Conservation (phyloP, 1,139 yeast genomes). For the Spathaspora jeffriesii region DNA sequence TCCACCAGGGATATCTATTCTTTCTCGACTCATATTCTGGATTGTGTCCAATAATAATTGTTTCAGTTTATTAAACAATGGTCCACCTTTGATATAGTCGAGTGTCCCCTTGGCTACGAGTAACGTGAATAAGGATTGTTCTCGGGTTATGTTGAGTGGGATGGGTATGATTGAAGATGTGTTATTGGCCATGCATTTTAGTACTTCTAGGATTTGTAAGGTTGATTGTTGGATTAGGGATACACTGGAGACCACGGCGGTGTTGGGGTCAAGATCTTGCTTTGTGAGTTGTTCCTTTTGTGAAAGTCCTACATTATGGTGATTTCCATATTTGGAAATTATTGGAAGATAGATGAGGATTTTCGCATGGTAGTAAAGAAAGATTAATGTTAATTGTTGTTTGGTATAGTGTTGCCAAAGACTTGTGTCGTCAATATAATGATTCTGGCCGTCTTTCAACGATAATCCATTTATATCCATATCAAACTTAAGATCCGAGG, state of each 20-base stretch:
- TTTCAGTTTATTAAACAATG: slow-evolving; percentile 70
- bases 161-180: slow-evolving; percentile 54
- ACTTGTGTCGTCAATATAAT: slow-evolving; percentile 13
- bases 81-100: slow-evolving; percentile 85
- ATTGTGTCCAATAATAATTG: slow-evolving; percentile 51
- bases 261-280: slow-evolving; percentile 21
- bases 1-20: slow-evolving; percentile 58
- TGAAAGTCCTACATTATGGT: slow-evolving; percentile 46
- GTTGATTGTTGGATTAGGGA: slow-evolving; percentile 79
- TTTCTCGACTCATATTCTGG: slow-evolving; percentile 48
- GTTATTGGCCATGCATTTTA: slow-evolving; percentile 46
- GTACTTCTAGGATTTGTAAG: slow-evolving; percentile 60
- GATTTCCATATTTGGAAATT: slow-evolving; percentile 48
- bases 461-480: slow-evolving; percentile 64
- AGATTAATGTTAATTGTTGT: slow-evolving; percentile 60
- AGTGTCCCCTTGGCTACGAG: slow-evolving; percentile 78
- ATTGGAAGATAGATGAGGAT: slow-evolving; percentile 80
- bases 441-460: slow-evolving; percentile 37
- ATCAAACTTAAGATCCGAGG: slow-evolving; percentile 62
- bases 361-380: slow-evolving; percentile 77
- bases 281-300: slow-evolving; percentile 35
- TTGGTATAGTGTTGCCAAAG: slow-evolving; percentile 35
- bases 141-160: slow-evolving; percentile 71
- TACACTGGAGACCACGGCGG: slow-evolving; percentile 35
- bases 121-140: slow-evolving; percentile 66